Conservation (phyloP, 441 rosid species). For the Biscutella auriculata region DNA sequence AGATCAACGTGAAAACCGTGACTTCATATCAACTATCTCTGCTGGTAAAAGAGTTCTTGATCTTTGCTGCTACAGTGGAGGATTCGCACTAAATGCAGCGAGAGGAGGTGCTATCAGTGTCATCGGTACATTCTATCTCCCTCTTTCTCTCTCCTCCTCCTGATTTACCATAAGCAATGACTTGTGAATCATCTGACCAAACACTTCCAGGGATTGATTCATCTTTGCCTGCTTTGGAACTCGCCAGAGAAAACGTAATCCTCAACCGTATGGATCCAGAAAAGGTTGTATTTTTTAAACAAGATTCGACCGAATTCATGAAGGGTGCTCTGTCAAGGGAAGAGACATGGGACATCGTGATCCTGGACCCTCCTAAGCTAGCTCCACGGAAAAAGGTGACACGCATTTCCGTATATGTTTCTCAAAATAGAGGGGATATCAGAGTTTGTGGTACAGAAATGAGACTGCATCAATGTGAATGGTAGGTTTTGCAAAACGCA, state of each 20-base stretch:
- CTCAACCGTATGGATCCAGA: slow-evolving; percentile 62
- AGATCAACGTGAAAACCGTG: slow-evolving; percentile 71
- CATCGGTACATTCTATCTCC: slow-evolving; percentile 27
- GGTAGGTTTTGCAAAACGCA: slow-evolving; percentile 59
- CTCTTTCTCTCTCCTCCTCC: not conserved
- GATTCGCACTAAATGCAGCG: slow-evolving; percentile 67
- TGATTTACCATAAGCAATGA: not conserved
- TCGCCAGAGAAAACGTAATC: slow-evolving; percentile 62
- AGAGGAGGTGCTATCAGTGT: slow-evolving; percentile 59
- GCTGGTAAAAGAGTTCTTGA: slow-evolving; percentile 66
- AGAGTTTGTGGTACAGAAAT: not conserved
- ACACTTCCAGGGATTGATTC: slow-evolving; percentile 58
- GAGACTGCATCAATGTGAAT: not conserved
- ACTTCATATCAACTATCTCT: slow-evolving; percentile 56
- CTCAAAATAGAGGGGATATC: not conserved
- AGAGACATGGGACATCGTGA: slow-evolving; percentile 74
- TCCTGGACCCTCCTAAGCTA: slow-evolving; percentile 85
- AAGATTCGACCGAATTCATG: slow-evolving; percentile 73
- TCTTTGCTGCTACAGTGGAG: slow-evolving; percentile 82
- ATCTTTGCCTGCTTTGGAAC: slow-evolving; percentile 75
- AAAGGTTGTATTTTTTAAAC: slow-evolving; percentile 48
- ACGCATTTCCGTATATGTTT: not conserved
- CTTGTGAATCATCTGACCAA: not conserved
- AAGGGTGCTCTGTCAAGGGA: slow-evolving; percentile 61
- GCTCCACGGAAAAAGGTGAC: slow-evolving; percentile 65